Evolutionary conservation across 345 rosid species (phyloP).

Genomic region (Turnera subulata): DNA sequence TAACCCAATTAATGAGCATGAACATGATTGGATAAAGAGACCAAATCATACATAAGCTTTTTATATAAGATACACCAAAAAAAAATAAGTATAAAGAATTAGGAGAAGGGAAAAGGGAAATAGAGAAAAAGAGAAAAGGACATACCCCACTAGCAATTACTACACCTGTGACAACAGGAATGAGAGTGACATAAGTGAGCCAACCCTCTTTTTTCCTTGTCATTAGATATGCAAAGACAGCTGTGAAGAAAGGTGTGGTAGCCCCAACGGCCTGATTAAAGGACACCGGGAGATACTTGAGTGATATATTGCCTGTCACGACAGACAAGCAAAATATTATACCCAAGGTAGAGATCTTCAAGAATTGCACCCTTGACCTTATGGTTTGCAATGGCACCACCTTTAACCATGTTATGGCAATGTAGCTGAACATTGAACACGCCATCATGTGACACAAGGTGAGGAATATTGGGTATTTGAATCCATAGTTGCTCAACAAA

Average conservation of each 20-base stretch:
- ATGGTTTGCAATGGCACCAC: slow-evolving; percentile 30
- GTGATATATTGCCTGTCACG: slow-evolving; percentile 43
- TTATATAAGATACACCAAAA: too few species aligned
- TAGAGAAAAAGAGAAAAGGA: background rate
- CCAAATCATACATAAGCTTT: too few species aligned
- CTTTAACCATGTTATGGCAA: slow-evolving; percentile 29
- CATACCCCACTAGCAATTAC: slow-evolving; percentile 45
- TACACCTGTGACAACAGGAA: slow-evolving; percentile 45
- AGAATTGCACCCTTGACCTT: slow-evolving; percentile 27
- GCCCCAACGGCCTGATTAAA: slow-evolving; percentile 51
- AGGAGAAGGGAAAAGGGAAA: background rate
- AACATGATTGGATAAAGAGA: too few species aligned
- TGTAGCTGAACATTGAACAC: slow-evolving; percentile 31
- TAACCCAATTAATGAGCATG: too few species aligned
- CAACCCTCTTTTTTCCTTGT: slow-evolving; percentile 34
- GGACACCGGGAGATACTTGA: slow-evolving; percentile 45
- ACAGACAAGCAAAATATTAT: slow-evolving; percentile 42
- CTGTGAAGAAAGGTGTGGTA: slow-evolving; percentile 48
- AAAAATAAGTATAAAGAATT: too few species aligned
- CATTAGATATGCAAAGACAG: slow-evolving; percentile 36
- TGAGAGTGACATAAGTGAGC: slow-evolving; percentile 36
- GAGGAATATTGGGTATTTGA: slow-evolving; percentile 35
- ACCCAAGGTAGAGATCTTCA: slow-evolving; percentile 41
- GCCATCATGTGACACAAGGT: slow-evolving; percentile 38
- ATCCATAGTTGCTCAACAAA: slow-evolving; percentile 36